Evolutionary conservation across 345 rosid genomes (phyloP).

Genomic region (Populus simonii): DNA sequence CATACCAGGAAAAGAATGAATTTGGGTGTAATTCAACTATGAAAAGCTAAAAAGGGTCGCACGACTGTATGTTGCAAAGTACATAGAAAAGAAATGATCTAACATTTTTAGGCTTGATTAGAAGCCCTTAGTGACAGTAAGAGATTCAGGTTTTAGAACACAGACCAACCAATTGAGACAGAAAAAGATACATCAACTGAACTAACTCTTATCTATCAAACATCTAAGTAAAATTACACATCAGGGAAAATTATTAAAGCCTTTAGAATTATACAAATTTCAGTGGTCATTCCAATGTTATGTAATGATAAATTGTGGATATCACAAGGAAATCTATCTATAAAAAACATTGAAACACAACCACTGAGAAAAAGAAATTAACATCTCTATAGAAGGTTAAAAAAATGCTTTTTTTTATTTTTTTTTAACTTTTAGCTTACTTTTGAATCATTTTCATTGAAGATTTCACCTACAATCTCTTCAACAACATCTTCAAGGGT

Average conservation of each 20-base stretch:
- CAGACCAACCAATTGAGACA: background rate
- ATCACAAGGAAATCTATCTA: background rate
- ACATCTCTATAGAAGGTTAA: background rate
- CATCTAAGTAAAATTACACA: background rate
- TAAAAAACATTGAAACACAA: background rate
- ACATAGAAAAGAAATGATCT: background rate
- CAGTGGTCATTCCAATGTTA: background rate
- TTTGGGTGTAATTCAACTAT: background rate
- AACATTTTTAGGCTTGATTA: background rate
- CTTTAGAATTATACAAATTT: background rate
- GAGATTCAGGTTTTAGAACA: background rate
- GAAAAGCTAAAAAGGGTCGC: background rate
- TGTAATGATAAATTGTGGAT: background rate
- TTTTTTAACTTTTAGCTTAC: constrained; percentile 34
- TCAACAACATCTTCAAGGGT: constrained; percentile 96
- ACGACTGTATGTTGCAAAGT: background rate
- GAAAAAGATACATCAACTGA: background rate
- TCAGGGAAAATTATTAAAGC: background rate
- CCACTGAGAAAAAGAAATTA: background rate
- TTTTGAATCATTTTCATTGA: constrained; percentile 96
- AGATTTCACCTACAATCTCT: constrained; percentile 98
- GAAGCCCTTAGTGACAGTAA: background rate
- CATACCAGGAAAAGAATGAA: background rate
- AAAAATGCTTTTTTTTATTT: constrained; percentile 6
- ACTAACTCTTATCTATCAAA: background rate